Evolutionary conservation across 1,284 basidiomycete species (phyloP).

Genomic region (Pseudozyma pruni): DNA sequence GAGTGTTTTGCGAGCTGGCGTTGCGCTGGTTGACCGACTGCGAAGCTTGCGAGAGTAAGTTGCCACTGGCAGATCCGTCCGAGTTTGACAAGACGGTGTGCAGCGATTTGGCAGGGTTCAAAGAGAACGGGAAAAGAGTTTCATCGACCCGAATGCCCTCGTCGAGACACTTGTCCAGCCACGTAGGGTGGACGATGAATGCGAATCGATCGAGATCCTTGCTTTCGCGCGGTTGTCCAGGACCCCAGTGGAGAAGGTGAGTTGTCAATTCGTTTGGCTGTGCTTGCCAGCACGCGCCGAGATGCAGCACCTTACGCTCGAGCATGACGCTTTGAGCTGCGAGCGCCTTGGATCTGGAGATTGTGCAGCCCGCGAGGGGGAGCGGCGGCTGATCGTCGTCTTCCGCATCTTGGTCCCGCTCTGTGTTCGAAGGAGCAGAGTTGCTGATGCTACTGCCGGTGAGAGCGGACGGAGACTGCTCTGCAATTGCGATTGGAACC

Average conservation of each 20-base stretch:
- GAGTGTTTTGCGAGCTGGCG: neutral
- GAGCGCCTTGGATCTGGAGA: slow-evolving; percentile 32
- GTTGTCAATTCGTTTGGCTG: slow-evolving; percentile 20
- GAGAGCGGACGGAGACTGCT: slow-evolving; percentile 5
- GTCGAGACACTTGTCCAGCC: slow-evolving; percentile 48
- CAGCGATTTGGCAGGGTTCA: slow-evolving; percentile 36
- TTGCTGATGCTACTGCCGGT: slow-evolving; percentile 12
- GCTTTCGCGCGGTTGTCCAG: slow-evolving; percentile 19
- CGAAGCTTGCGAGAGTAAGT: slow-evolving; percentile 40
- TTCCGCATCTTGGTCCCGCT: neutral
- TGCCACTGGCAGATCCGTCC: slow-evolving; percentile 36
- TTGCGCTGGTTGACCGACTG: slow-evolving; percentile 9
- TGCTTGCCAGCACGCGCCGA: slow-evolving; percentile 39
- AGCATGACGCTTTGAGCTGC: slow-evolving; percentile 25
- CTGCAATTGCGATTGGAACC: slow-evolving; percentile 2
- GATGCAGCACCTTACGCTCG: slow-evolving; percentile 39
- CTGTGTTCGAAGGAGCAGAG: neutral
- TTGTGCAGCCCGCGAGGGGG: slow-evolving; percentile 29
- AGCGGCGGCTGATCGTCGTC: neutral
- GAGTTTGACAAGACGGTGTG: slow-evolving; percentile 41
- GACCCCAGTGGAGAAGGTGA: slow-evolving; percentile 38
- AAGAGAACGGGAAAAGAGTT: slow-evolving; percentile 33
- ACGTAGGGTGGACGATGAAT: slow-evolving; percentile 41
- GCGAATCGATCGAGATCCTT: slow-evolving; percentile 11
- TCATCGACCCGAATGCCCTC: slow-evolving; percentile 41